Conservation (phyloP, 2,329 filamentous ascomycete species). For the Botrytis sinoallii region DNA sequence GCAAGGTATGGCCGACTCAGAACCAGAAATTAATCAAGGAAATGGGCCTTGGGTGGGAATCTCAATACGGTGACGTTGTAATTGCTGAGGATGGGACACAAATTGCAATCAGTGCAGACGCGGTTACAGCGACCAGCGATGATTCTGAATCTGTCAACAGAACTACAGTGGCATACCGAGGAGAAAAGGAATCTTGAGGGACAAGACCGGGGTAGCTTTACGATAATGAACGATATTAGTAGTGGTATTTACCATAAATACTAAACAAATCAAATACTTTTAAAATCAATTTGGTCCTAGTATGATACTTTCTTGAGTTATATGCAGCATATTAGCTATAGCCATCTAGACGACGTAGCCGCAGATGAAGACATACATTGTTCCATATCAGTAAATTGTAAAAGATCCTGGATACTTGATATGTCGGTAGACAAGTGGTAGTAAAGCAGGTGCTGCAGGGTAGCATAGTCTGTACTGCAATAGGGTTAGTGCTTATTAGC, state of each 20-base stretch:
- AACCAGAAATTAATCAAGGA: constrained; percentile 40
- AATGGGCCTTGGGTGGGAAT: constrained; percentile 36
- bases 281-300: neutral
- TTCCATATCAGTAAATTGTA: neutral
- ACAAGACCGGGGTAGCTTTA: neutral
- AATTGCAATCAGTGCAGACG: constrained; percentile 26
- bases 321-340: neutral
- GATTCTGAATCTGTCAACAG: constrained; percentile 4
- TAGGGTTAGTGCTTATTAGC: neutral
- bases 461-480: neutral
- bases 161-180: constrained; percentile 1
- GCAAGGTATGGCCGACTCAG: constrained; percentile 40
- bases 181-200: neutral
- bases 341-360: neutral
- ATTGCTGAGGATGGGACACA: constrained; percentile 33
- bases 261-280: neutral
- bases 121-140: constrained; percentile 19
- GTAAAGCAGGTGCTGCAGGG: neutral
- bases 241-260: neutral
- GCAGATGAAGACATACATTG: neutral
- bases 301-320: neutral
- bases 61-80: constrained; percentile 25
- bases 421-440: neutral
- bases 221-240: neutral
- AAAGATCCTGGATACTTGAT: neutral